Evolutionary conservation across 176 grass and related monocot genomes (phyloP), one percentile per base, ranked within the genome.

Genomic region (Oryza rufipogon): DNA sequence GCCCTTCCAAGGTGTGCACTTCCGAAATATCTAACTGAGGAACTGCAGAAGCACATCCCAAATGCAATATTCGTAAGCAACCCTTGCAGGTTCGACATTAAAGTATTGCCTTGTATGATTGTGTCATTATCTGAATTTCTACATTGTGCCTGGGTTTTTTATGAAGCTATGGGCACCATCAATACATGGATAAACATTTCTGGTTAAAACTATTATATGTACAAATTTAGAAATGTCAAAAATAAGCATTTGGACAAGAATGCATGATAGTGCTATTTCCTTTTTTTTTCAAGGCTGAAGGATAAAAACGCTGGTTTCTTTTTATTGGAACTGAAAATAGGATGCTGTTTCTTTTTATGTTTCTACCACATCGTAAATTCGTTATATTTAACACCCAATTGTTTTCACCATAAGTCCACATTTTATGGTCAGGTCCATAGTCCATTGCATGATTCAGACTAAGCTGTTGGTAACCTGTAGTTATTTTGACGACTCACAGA

Each of bases 31-130:
- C 77, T 95, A 70, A 95, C 82, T 38, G 96, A 95, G 85, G 92
- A 93, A 77, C 86, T 98, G 85, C 93, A 92, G 77, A 98, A 89
- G 61, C 91, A 95, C 26, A 88, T 98, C 51, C 93, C 96, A 67
- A 88, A 89, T 92, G 91, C 93, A 85, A 98, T 98, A 78, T 98
- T 98, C 25, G 80, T 76, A 73, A 98, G 93, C 91, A 98, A 98
- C 36, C 96, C 96, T 42, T 98, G 96, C 96, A 98, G 93, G 96
- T 98, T 88, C 13, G 88, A 75, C 41, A 86, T 47, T 19, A 76
- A 89, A 84, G n/a, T 36, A 28, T 23, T 71, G n/a, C 32, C 67
- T 25, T 77, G 34, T 70, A 17, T 68, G 13, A 54, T 38, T 54
- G 22, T 45, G 16, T 54, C 13, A 68, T 66, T 68, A 19, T 76